Percentiles rank a stretch among this genome's conserved stretches.
phyloP scores from a whole-genome alignment of 345 rosid species.

The Nephelium lappaceum region DNA sequence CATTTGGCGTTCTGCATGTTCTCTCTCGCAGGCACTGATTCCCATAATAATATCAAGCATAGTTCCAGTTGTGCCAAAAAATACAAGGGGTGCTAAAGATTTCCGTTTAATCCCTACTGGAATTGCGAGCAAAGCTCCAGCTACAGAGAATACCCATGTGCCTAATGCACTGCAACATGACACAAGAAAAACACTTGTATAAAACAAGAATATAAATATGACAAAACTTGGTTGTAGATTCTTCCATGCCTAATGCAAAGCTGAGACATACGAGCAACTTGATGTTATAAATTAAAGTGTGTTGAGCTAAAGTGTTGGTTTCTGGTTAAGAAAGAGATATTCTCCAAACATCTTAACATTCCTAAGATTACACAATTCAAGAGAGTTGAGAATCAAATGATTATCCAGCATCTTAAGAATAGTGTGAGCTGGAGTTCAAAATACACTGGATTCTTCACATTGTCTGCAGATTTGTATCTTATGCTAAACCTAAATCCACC shows the following conservation, averaged over 20 bases:
- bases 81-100: constrained; percentile 86
- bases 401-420: background rate
- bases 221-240: background rate
- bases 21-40: constrained; percentile 87
- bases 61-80: constrained; percentile 95
- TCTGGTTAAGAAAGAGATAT: background rate
- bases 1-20: constrained; percentile 95
- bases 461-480: background rate
- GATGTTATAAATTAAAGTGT: background rate
- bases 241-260: background rate
- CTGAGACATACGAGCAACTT: background rate
- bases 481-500: background rate
- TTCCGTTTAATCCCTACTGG: constrained; percentile 91
- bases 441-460: no score
- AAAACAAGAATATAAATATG: background rate
- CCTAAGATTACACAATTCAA: background rate
- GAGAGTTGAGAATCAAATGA: background rate
- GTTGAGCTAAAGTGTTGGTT: background rate
- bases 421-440: no score
- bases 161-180: constrained; percentile 74
- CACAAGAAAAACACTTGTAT: background rate
- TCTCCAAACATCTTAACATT: no score
- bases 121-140: constrained; percentile 85
- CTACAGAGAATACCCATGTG: constrained; percentile 90
- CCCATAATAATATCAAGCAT: constrained; percentile 95